Base-by-base conservation (phyloP, 2,329 filamentous ascomycete genomes). In the Beauveria sp. region DNA sequence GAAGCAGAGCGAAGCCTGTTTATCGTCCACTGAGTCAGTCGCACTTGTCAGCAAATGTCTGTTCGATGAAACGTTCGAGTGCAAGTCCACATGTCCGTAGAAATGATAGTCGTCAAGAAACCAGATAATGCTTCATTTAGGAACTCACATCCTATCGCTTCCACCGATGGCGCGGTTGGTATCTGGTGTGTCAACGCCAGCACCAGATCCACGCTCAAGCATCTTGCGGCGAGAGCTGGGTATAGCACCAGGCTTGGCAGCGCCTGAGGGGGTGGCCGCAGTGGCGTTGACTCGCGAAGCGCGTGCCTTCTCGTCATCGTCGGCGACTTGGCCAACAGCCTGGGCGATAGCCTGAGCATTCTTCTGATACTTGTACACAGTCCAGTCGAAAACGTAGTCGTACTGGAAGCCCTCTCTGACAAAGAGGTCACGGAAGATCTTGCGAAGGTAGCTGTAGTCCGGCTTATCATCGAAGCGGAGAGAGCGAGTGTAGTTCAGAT, bases 361-460 rank as follows among this genome's bases (percentile, higher is more conserved):
- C 88, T 97, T 97, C 85, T 97, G 93, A 83, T 98, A 97, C 83
- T 98, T 98, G 86, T 97, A 98, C 71, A 98, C 95, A 63, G 95
- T 99, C 95, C 95, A 99, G 80, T 99, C 95, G 72, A 99, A 99
- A 70, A 99, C 95, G 71, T 99, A 98, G 79, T 99, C 95, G 77
- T 99, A 98, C 81, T 99, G 95, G 87, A 98, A 99, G 61, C 93
- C 95, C 78, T 98, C 95, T 65, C 95, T 92, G 68, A 99, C 95
- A 73, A 99, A 99, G 63, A 99, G 87, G 74, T 99, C 95, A 66
- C 95, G 93, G 91, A 99, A 99, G 80, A 99, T 98, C 88, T 98
- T 98, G 79, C 95, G 91, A 62, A 99, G 90, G 80, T 99, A 99
- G 67, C 92, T 97, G 83, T 99, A 99, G 78, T 99, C 95, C 45